These are phyloP conservation scores for Nakazawaea ernobii DNA, from an alignment of 805 yeast genomes.

Conservation along the genomic window DNA sequence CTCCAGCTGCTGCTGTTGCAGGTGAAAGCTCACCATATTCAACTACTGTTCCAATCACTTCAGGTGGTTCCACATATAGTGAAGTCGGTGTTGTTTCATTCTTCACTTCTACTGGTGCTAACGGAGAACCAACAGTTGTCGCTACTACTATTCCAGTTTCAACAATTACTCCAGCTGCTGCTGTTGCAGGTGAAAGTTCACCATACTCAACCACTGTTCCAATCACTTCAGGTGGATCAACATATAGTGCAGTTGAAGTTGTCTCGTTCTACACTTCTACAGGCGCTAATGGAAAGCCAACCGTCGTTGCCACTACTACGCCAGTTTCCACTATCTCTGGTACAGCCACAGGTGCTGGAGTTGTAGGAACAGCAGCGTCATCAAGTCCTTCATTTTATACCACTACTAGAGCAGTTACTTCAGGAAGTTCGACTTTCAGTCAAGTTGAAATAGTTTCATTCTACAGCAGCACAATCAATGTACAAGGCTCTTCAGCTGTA, in stretches of 20 bases:
- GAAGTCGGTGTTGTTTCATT: neutral
- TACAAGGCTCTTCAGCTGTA: too few species aligned
- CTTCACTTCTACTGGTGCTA: neutral
- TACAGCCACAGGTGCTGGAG: neutral
- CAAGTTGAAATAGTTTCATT: neutral
- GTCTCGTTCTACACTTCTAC: slow-evolving; percentile 4
- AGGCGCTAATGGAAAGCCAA: neutral
- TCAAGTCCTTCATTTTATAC: too few species aligned
- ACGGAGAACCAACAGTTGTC: neutral
- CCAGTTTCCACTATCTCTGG: neutral
- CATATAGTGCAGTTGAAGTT: neutral
- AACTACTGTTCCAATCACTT: neutral
- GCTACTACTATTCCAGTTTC: slow-evolving; percentile 1
- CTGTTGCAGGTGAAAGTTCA: too few species aligned
- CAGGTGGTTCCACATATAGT: neutral
- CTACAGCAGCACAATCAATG: too few species aligned
- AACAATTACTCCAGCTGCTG: neutral
- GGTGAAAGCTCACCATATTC: neutral
- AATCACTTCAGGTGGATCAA: neutral
- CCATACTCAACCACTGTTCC: slow-evolving; percentile 2
- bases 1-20: too few species aligned
- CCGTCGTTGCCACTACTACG: slow-evolving; percentile 2
- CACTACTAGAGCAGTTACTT: neutral
- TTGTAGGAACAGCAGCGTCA: too few species aligned
- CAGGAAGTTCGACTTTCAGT: neutral